A percentile compares a stretch with the other conserved stretches of the same genome.
phyloP scores from a whole-genome alignment of 129 eudicot genomes.

The Flaveria ramosissima region DNA sequence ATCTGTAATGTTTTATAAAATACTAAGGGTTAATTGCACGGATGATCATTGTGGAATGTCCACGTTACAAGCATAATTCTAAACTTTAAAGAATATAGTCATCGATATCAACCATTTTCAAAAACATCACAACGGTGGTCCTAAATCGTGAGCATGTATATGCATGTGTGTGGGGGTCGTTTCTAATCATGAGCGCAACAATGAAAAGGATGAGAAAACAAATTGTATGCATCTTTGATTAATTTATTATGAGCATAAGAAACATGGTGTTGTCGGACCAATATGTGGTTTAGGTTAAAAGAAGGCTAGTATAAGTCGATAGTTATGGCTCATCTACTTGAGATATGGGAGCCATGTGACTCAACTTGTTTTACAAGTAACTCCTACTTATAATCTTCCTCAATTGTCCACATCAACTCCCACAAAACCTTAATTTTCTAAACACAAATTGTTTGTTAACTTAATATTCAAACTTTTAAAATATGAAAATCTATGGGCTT shows the following conservation, averaged over 20 bases:
- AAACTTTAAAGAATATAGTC: too few species aligned
- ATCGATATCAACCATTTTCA: too few species aligned
- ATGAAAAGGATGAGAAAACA: too few species aligned
- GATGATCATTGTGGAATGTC: too few species aligned
- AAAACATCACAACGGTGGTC: too few species aligned
- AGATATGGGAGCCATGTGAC: conserved; percentile 38
- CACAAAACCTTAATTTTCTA: not conserved
- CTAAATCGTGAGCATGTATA: too few species aligned
- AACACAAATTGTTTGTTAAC: not conserved
- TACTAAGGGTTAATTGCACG: too few species aligned
- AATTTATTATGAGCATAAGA: not conserved
- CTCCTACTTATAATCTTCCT: conserved; percentile 7
- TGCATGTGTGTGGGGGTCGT: too few species aligned
- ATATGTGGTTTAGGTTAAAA: conserved; percentile 31
- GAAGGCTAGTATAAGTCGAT: conserved; percentile 28
- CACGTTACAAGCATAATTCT: too few species aligned
- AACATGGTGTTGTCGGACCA: conserved; percentile 43
- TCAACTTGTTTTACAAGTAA: conserved; percentile 17
- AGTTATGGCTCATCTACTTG: conserved; percentile 40
- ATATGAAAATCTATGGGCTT: too few species aligned
- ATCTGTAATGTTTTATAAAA: too few species aligned
- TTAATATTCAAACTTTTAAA: not conserved
- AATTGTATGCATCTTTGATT: not conserved
- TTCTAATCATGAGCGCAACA: too few species aligned
- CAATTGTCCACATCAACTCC: conserved; percentile 21